Evolutionary conservation across 768 basidiomycete species (phyloP).

Genomic region (Auriculariales sp.): DNA sequence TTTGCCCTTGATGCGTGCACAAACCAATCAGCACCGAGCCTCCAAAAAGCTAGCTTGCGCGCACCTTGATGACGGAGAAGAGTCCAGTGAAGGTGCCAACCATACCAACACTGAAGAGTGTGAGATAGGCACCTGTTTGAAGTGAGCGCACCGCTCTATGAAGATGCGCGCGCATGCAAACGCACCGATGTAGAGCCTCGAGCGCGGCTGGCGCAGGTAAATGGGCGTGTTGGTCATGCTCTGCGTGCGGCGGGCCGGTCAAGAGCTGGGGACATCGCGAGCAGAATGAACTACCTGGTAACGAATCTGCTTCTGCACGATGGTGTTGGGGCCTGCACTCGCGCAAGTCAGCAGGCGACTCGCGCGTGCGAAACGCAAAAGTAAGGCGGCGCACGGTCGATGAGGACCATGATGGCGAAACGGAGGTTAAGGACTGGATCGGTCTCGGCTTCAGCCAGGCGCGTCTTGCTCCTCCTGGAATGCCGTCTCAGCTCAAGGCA

Average conservation of each 20-base stretch:
- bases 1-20: too few relatives aligned
- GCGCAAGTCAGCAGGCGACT: too few relatives aligned
- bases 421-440: slow-evolving; percentile 1
- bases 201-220: slow-evolving; percentile 46
- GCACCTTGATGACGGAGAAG: slow-evolving; percentile 29
- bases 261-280: too few relatives aligned
- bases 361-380: too few relatives aligned
- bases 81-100: slow-evolving; percentile 35
- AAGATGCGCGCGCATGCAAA: slow-evolving; percentile 4
- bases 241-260: not conserved
- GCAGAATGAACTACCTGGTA: not conserved
- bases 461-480: not conserved
- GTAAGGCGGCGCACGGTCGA: not conserved
- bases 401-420: not conserved
- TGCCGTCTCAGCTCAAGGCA: slow-evolving; percentile 68
- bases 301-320: not conserved
- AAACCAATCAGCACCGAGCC: too few relatives aligned
- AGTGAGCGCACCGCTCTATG: not conserved
- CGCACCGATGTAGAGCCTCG: slow-evolving; percentile 50
- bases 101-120: slow-evolving; percentile 40
- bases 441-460: not conserved
- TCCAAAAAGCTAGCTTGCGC: too few relatives aligned
- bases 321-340: not conserved
- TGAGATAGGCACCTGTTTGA: slow-evolving; percentile 36
- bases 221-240: slow-evolving; percentile 21